Evolutionary conservation across 345 rosid species (phyloP), one percentile per base, ranked within the genome.

Genomic region (Erysimum cheiranthoides): DNA sequence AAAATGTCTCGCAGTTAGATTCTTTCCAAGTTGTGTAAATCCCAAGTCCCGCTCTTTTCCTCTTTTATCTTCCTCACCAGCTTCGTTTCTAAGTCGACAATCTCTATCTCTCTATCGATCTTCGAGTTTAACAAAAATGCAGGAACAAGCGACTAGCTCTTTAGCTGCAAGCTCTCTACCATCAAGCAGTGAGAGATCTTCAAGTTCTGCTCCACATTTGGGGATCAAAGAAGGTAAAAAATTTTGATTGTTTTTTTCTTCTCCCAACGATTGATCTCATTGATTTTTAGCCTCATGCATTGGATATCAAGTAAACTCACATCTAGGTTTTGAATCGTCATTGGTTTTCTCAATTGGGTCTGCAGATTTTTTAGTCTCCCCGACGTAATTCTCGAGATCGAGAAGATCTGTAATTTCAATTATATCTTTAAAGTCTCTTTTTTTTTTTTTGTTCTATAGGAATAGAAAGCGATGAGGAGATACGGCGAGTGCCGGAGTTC

Each of bases 391-490:
- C 27, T 68, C 38, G 78, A 70, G 81, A 64, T 82, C 79, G 52
- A 59, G 51, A 51, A 46, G 71, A 73, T 80, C 76, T 69, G 51
- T 30, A 5, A 32, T 2, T 68, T 14, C 10, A 34, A 1, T 35
- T 60, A 10, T 10, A 10, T 40, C 16, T 75, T 8, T 6, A 62
- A 74, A 69, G 8, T 42, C 13, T 66, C 50, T 64, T 8, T 59
- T 45, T 50, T 71, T 34, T 67, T 49, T 42, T 1, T 61, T 18
- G 14, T 3, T 14, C 2, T 2, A 11, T 57, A 95, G 99, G 96
- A 8, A 69, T 96, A 73, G 98, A 96, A 80, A 96, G 99, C 42
- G 99, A 96, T 58, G 98, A 96, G 78, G 99, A 96, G 88, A 91
- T 89, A 75, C 82, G 98, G 52, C 86, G 96, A 81, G 98, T 91